Percentiles rank a stretch among this genome's conserved stretches.
These are phyloP conservation scores for Pseudonitzschia delicatissima DNA, from an alignment of 108 stramenopile species.

Conservation along the genomic window DNA sequence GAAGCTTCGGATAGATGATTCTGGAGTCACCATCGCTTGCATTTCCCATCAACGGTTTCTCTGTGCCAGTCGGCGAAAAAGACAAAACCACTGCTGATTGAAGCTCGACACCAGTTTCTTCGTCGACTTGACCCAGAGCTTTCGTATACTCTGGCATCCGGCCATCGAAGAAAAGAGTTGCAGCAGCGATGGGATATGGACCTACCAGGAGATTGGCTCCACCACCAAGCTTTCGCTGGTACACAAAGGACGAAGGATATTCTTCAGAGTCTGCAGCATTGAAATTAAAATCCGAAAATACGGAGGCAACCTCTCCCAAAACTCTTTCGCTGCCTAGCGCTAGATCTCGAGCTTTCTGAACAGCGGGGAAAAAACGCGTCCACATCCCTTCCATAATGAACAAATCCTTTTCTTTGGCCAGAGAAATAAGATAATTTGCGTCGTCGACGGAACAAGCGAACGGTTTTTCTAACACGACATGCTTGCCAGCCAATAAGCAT, in stretches of 20 bases:
- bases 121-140: constrained; percentile 59
- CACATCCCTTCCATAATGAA: constrained; percentile 90
- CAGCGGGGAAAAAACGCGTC: constrained; percentile 88
- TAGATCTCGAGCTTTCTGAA: constrained; percentile 64
- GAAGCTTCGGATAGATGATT: constrained; percentile 40
- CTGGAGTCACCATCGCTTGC: constrained; percentile 15
- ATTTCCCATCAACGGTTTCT: constrained; percentile 17
- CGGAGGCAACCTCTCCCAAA: constrained; percentile 54
- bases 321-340: constrained; percentile 28
- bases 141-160: constrained; percentile 32
- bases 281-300: constrained; percentile 68
- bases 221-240: constrained; percentile 61
- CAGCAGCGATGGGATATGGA: constrained; percentile 67
- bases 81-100: constrained; percentile 46
- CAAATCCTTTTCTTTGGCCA: constrained; percentile 62
- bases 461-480: constrained; percentile 81
- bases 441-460: constrained; percentile 65
- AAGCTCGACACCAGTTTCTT: constrained; percentile 55
- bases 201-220: constrained; percentile 54
- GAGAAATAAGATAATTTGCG: constrained; percentile 53
- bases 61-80: constrained; percentile 44
- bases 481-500: constrained; percentile 55
- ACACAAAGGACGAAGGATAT: constrained; percentile 63
- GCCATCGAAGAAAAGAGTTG: constrained; percentile 46
- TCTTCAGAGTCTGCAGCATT: constrained; percentile 59